Percentiles rank a stretch among this genome's conserved stretches.
phyloP scores from a whole-genome alignment of 2,329 filamentous ascomycete species.

The Berkeleyomyces rouxiae region DNA sequence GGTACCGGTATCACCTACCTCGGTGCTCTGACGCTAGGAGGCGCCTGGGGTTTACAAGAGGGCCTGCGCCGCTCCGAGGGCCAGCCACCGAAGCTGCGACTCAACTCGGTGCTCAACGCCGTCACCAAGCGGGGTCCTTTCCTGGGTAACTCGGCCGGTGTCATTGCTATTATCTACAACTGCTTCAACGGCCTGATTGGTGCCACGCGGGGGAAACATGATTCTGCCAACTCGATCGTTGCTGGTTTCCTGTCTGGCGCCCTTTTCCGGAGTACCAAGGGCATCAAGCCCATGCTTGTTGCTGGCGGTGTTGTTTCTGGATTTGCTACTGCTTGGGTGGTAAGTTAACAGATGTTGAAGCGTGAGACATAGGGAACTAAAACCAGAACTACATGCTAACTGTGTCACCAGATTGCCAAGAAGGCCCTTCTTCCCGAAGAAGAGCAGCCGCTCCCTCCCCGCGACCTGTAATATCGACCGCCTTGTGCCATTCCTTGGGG shows the following conservation, averaged over 20 bases:
- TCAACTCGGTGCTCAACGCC: conserved; percentile 90
- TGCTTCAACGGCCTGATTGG: conserved; percentile 75
- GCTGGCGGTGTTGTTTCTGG: conserved; percentile 78
- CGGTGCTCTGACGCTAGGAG: conserved; percentile 68
- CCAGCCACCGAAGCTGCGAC: conserved; percentile 71
- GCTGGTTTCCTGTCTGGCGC: conserved; percentile 81
- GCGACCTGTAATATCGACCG: conserved; percentile 10
- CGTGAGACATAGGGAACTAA: not conserved
- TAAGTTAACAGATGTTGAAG: conserved; percentile 35
- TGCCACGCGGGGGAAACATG: conserved; percentile 66
- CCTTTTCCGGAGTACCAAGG: conserved; percentile 91
- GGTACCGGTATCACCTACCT: conserved; percentile 91
- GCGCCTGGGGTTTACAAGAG: conserved; percentile 83
- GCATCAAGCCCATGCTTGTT: conserved; percentile 81
- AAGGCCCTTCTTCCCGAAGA: conserved; percentile 13
- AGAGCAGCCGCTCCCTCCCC: conserved; percentile 8
- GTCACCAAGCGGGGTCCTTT: conserved; percentile 88
- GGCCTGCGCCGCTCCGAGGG: conserved; percentile 63
- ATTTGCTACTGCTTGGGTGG: conserved; percentile 76
- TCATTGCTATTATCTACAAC: conserved; percentile 93
- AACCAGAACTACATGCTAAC: conserved; percentile 1
- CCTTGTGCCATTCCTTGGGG: not conserved
- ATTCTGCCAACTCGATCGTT: conserved; percentile 71
- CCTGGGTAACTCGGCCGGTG: conserved; percentile 86
- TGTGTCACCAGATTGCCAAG: conserved; percentile 13